A percentile compares a stretch with the other conserved stretches of the same genome.
Conservation (phyloP, 305 asterid genomes). For the Solanum hybrid region DNA sequence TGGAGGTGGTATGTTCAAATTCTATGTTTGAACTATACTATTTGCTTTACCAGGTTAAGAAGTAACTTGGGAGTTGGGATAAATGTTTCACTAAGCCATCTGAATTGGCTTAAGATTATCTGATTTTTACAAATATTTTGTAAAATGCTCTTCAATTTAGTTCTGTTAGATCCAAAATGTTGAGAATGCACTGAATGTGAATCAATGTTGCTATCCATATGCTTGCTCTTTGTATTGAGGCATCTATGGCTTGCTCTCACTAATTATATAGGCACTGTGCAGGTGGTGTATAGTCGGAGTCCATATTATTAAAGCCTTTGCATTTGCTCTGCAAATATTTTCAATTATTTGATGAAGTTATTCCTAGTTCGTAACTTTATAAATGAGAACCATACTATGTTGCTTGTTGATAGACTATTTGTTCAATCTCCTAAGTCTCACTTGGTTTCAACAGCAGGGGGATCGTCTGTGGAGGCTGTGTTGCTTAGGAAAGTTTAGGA, state of each 20-base stretch:
- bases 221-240: neutral
- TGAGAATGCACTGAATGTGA: neutral
- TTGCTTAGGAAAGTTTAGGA: constrained; percentile 20
- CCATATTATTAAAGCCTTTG: neutral
- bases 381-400: neutral
- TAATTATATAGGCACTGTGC: neutral
- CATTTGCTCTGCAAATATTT: neutral
- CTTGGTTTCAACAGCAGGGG: constrained; percentile 37
- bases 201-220: neutral
- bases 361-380: neutral
- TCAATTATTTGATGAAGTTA: neutral
- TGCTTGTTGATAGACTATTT: neutral
- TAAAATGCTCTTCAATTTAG: neutral
- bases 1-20: neutral
- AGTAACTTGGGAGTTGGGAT: neutral
- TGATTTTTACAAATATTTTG: neutral
- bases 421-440: neutral
- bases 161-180: neutral
- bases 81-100: neutral
- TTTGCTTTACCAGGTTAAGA: neutral
- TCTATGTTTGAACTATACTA: neutral
- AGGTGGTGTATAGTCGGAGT: neutral
- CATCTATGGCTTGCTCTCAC: neutral
- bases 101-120: neutral
- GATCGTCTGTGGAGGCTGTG: constrained; percentile 65